phyloP scores from a whole-genome alignment of 352 stramenopile species.

The Phytophthora cactorum region DNA sequence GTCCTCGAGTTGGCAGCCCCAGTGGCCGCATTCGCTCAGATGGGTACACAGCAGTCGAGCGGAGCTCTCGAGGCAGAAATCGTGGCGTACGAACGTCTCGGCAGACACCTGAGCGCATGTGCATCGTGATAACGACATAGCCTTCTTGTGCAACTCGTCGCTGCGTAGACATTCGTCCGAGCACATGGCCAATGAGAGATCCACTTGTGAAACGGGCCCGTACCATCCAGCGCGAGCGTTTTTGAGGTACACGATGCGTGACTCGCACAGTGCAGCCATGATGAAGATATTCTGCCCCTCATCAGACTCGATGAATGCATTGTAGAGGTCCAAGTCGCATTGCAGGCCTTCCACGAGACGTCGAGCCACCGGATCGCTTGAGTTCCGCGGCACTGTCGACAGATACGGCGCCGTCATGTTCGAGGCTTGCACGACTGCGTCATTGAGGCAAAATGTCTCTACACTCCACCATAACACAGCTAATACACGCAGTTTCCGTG shows the following conservation, averaged over 20 bases:
- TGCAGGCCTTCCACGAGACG: slow-evolving; percentile 42
- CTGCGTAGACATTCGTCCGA: slow-evolving; percentile 83
- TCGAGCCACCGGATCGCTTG: slow-evolving; percentile 17
- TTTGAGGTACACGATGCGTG: slow-evolving; percentile 77
- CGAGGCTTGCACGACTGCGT: slow-evolving; percentile 9
- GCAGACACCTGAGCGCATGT: slow-evolving; percentile 84
- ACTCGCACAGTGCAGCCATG: slow-evolving; percentile 75
- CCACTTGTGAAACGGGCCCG: slow-evolving; percentile 64
- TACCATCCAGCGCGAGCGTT: slow-evolving; percentile 60
- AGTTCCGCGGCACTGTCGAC: slow-evolving; percentile 6
- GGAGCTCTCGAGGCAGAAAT: slow-evolving; percentile 87
- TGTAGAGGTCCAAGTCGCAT: slow-evolving; percentile 63
- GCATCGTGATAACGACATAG: slow-evolving; percentile 79
- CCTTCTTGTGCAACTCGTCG: slow-evolving; percentile 78
- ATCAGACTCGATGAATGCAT: slow-evolving; percentile 59
- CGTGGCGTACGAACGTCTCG: slow-evolving; percentile 62
- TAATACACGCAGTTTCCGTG: neutral
- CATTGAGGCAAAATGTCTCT: neutral
- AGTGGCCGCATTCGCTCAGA: slow-evolving; percentile 88
- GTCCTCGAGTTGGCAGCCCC: slow-evolving; percentile 86
- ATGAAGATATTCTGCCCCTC: slow-evolving; percentile 75
- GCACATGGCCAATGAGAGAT: slow-evolving; percentile 86
- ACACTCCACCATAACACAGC: slow-evolving; percentile 3
- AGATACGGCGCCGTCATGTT: slow-evolving; percentile 14
- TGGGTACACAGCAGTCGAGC: slow-evolving; percentile 85